A percentile compares a stretch with the other conserved stretches of the same genome.
Evolutionary conservation across 345 rosid species (phyloP).

Genomic region (Dipteronia dyeriana): DNA sequence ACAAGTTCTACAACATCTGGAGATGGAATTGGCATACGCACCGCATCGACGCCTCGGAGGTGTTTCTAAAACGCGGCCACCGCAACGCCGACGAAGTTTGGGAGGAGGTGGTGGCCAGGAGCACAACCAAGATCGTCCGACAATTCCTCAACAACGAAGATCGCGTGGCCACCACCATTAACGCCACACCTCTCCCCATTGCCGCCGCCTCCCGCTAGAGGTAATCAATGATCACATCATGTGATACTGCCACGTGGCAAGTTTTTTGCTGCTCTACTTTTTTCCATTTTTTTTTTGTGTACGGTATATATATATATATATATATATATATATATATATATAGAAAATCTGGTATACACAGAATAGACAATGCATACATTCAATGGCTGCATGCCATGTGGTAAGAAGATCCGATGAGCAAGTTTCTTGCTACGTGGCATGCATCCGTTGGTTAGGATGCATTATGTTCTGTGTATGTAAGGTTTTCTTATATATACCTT

Average conservation of each 20-base stretch:
- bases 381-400: too few species aligned
- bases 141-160: slow-evolving; percentile 45
- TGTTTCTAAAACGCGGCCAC: slow-evolving; percentile 50
- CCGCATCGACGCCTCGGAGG: slow-evolving; percentile 76
- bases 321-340: too few species aligned
- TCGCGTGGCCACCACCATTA: slow-evolving; percentile 36
- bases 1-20: slow-evolving; percentile 49
- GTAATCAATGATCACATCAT: not conserved
- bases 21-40: slow-evolving; percentile 55
- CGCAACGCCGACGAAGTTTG: slow-evolving; percentile 59
- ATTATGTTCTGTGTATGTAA: too few species aligned
- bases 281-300: too few species aligned
- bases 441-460: too few species aligned
- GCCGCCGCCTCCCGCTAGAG: slow-evolving; percentile 42
- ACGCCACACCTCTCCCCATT: slow-evolving; percentile 27
- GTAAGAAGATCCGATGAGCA: too few species aligned
- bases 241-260: slow-evolving; percentile 31
- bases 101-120: slow-evolving; percentile 60
- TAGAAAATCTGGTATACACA: too few species aligned
- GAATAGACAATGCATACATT: too few species aligned
- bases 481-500: too few species aligned
- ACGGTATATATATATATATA: too few species aligned
- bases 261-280: not conserved
- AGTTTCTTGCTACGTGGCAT: too few species aligned
- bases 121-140: slow-evolving; percentile 52